Evolutionary conservation across 164 flowering plant species (phyloP), one percentile per base, ranked within the genome.

Genomic region (Nymphaea colorata): DNA sequence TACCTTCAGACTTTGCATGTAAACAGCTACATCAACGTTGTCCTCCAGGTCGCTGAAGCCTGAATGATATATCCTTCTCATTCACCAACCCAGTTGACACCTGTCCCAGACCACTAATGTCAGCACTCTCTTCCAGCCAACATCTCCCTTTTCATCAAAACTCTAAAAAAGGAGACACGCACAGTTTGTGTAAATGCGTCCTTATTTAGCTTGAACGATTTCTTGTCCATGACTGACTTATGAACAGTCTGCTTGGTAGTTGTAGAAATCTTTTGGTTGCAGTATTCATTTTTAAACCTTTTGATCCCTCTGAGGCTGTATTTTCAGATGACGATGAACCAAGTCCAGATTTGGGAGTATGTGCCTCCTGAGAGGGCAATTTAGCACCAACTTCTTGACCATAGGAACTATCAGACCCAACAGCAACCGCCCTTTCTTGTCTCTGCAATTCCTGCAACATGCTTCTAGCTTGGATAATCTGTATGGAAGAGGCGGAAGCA

Each of bases 31-130:
- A 57, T 74, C 90, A 69, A 89, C 94, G 8, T 90, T 67, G 4
- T 72, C 92, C 75, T 94, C 98, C 55, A 94, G 95, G 78, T 94
- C 98, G 80, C 36, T 25, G 36, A 25, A 25, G 36, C 36, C 97
- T 94, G 73, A 94, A 94, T 17, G 99, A 90, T 6, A 94, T 84
- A 69, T 90, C 97, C 51, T 94, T 97, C 12, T 83, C 99, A 71
- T 83, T 80, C 14, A 78, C 86, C 6, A 83, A 15, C 18, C 74
- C 76, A 61, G 80, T 69, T 4, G 72, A 60, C 14, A 76, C 69
- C 12, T 79, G 74, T 65, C 57, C 55, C 63, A 74, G 83, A n/a
- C 83, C 80, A 44, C 74, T 80, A 14, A 86, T 66, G 17, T 91
- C 91, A 15, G 76, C 73, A 68, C 83, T 86, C 5, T 91, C 89